phyloP scores from a whole-genome alignment of 495 filamentous ascomycete genomes.

The Neurospora sp. region DNA sequence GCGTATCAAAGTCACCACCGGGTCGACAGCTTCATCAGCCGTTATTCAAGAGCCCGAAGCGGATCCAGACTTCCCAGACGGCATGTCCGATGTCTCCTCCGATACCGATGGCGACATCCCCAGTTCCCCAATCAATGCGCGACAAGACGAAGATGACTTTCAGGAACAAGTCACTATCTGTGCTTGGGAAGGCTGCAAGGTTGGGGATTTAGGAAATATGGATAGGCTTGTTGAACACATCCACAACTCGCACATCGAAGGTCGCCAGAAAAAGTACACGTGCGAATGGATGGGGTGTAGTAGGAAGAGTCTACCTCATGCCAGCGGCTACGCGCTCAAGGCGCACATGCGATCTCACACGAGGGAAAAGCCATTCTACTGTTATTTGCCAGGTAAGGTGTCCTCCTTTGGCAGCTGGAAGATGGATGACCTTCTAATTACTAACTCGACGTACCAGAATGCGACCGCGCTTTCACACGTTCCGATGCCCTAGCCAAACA shows the following conservation, averaged over 20 bases:
- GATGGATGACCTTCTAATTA: background rate
- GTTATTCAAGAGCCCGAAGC: conserved; percentile 30
- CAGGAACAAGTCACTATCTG: conserved; percentile 86
- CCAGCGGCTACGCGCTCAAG: conserved; percentile 87
- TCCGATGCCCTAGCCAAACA: conserved; percentile 97
- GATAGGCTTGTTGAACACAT: conserved; percentile 88
- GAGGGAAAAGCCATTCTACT: conserved; percentile 96
- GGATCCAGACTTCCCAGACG: conserved; percentile 28
- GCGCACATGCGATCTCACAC: conserved; percentile 98
- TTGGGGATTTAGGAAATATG: conserved; percentile 81
- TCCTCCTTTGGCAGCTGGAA: background rate
- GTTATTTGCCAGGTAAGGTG: conserved; percentile 71
- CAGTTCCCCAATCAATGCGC: conserved; percentile 51
- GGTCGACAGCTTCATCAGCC: conserved; percentile 36
- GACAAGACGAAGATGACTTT: conserved; percentile 67
- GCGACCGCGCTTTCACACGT: conserved; percentile 92
- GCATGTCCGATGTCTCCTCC: conserved; percentile 59
- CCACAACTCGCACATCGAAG: conserved; percentile 85
- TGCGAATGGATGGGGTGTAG: conserved; percentile 91
- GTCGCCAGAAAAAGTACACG: conserved; percentile 59
- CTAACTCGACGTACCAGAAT: conserved; percentile 49
- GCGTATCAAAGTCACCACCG: conserved; percentile 36
- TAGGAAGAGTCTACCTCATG: conserved; percentile 80
- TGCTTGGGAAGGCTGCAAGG: conserved; percentile 77
- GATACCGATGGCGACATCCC: conserved; percentile 85